phyloP scores from a whole-genome alignment of 768 basidiomycete species.

The Hericium rajendrae region DNA sequence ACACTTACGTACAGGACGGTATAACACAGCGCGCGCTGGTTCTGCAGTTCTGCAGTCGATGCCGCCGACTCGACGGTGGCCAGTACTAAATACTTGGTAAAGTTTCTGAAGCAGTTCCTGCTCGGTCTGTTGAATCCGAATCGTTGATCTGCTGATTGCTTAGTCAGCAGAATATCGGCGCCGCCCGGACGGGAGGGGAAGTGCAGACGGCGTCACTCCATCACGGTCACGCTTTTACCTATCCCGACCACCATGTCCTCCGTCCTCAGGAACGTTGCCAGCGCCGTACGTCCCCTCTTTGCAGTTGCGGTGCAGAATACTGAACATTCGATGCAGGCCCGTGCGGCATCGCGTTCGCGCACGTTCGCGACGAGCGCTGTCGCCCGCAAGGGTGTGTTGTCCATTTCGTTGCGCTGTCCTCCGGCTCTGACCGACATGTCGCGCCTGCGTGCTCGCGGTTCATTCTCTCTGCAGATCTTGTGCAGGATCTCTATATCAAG shows the following conservation, averaged over 20 bases:
- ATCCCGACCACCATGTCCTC: conserved; percentile 44
- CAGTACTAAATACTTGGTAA: too few relatives aligned
- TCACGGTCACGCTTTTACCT: conserved; percentile 26
- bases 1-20: too few relatives aligned
- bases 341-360: conserved; percentile 41
- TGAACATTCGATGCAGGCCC: conserved; percentile 30
- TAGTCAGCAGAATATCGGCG: too few relatives aligned
- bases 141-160: too few relatives aligned
- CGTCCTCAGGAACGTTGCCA: conserved; percentile 51
- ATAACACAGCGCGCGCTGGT: too few relatives aligned
- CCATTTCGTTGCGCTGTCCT: conserved; percentile 19
- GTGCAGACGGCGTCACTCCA: conserved; percentile 20
- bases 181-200: too few relatives aligned
- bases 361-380: conserved; percentile 51
- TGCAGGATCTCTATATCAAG: conserved; percentile 86
- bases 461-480: conserved; percentile 53
- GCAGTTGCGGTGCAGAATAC: neutral
- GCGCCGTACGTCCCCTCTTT: conserved; percentile 30
- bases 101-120: too few relatives aligned
- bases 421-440: conserved; percentile 7
- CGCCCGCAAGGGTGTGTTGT: conserved; percentile 52
- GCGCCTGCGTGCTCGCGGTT: neutral
- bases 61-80: too few relatives aligned
- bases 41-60: too few relatives aligned
- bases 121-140: too few relatives aligned